Evolutionary conservation across 2,329 filamentous ascomycete genomes (phyloP), one percentile per base, ranked within the genome.

Genomic region (Pezicula rhizophila): DNA sequence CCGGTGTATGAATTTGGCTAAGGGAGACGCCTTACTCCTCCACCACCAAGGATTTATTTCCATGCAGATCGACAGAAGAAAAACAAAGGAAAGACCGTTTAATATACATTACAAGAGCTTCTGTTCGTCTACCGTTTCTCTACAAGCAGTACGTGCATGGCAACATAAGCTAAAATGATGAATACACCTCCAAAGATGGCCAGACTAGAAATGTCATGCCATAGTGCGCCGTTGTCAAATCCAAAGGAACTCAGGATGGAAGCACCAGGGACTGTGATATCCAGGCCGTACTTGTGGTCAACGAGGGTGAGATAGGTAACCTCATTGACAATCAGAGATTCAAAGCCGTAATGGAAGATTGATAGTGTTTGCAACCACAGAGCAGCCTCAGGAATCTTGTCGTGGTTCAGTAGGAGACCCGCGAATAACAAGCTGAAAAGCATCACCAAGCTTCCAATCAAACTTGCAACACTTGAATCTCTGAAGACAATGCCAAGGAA

Each of bases 291-390:
- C 69, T 97, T 95, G 68, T 93, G 85, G 66, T 99, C 93, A 38
- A 95, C 81, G 23, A 99, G 78, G 0, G 87, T 92, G 39, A 99
- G 75, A 60, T 89, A 89, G 23, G 89, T 84, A 42, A 96, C 95
- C 71, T 99, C 93, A 64, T 97, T 99, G 59, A 99, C 93, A 54
- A 97, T 95, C 12, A 99, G 78, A 2, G 89, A 87, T 73, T 99
- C 93, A 60, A 97, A 97, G 5, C 86, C 92, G 64, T 95, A 99
- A 66, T 99, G 93, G 78, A 99, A 99, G 54, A 99, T 99, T 2
- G 91, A 96, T 8, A 99, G 72, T 70, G 80, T 82, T 73, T 99
- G 93, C 45, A 99, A 70, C 93, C 93, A 99, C 53, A 90, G 69
- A 2, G 92, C 87, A 2, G 88, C 81, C 44, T 80, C 76, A 1